Evolutionary conservation across 306 rosid genomes (phyloP), one percentile per base, ranked within the genome.

Genomic region (Alnus glutinosa): DNA sequence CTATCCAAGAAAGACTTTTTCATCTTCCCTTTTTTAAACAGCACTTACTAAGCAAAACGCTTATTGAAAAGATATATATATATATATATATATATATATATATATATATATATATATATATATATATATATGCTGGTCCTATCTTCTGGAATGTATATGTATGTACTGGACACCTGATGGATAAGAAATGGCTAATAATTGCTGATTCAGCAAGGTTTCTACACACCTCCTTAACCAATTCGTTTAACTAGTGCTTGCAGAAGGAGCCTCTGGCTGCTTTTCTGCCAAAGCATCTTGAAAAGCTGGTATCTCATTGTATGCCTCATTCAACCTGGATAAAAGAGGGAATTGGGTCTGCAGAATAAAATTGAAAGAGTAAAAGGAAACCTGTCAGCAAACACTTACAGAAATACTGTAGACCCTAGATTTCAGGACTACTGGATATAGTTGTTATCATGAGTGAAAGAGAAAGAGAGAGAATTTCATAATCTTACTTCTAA

Each of bases 241-340:
- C 62, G 63, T 78, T 87, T 63, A 80, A 54, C 82, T 81, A 69
- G 81, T 68, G 69, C 74, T 23, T 63, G 57, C 54, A 32, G 86
- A 36, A 51, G 80, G 77, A 84, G 86, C 82, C 75, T 94, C 97
- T 18, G 93, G 97, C 84, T 94, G 97, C 57, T 86, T 86, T 71
- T 87, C 89, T 12, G 95, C 97, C 71, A 66, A 78, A 63, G 98
- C 94, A 72, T 91, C 91, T 72, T 59, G 80, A 79, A 91, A 91
- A 59, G 87, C 97, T 13, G 91, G 89, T 68, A 84, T 70, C 54
- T 81, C 84, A 46, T 66, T 55, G 87, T 94, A 92, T 58, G 90
- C 82, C 80, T 87, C 92, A 58, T 84, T 44, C 84, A 94, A 83
- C 79, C 88, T 88, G 42, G 89, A 73, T 59, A 94, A 84, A 77